A percentile compares a stretch with the other conserved stretches of the same genome.
Evolutionary conservation across 345 rosid species (phyloP).

Genomic region (Rhodamnia rubescens): DNA sequence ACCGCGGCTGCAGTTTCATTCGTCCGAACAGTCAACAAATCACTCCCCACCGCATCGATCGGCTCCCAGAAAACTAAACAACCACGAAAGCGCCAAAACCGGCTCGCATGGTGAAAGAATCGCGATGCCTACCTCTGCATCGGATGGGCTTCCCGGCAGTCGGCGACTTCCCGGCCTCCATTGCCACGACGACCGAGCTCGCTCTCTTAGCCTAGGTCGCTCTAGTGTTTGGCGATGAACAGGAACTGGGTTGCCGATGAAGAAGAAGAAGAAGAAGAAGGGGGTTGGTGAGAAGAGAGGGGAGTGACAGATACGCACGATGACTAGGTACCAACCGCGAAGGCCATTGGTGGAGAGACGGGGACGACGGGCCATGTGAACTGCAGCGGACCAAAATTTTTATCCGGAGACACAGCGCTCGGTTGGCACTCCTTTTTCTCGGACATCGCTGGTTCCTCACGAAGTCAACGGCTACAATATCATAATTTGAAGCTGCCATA

Average conservation of each 20-base stretch:
- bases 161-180: neutral
- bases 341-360: neutral
- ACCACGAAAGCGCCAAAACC: neutral
- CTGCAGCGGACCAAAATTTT: neutral
- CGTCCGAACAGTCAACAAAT: neutral
- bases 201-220: neutral
- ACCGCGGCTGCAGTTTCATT: constrained; percentile 45
- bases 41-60: neutral
- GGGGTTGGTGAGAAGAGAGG: neutral
- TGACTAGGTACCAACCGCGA: neutral
- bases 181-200: neutral
- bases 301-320: neutral
- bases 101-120: neutral
- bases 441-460: neutral
- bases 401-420: neutral
- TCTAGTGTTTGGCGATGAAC: neutral
- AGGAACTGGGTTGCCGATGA: neutral
- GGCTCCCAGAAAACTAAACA: neutral
- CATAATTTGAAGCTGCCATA: neutral
- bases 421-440: neutral
- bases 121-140: constrained; percentile 6
- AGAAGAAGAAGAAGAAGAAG: neutral
- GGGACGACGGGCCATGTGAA: neutral
- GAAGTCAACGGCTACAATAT: neutral
- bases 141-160: constrained; percentile 8